A percentile compares a stretch with the other conserved stretches of the same genome.
Conservation (phyloP, 169 alveolate species). For the Cystoisospora suis region DNA sequence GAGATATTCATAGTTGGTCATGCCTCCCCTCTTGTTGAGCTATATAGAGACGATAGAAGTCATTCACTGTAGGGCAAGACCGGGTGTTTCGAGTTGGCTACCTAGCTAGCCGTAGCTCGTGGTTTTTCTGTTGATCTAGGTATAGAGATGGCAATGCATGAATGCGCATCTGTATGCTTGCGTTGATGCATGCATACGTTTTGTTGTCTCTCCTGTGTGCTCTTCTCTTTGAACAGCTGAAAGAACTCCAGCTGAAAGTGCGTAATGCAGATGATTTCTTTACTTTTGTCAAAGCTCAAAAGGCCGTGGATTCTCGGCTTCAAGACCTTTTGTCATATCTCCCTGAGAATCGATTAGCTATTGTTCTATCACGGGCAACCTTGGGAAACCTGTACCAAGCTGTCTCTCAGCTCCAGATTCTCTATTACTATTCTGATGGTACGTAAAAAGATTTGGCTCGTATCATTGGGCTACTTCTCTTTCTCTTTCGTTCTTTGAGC, state of each 20-base stretch:
- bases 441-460: neutral
- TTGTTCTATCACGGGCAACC: constrained; percentile 38
- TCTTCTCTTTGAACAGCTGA: neutral
- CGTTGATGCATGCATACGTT: too few relatives aligned
- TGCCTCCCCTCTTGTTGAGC: too few relatives aligned
- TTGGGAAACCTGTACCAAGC: constrained; percentile 57
- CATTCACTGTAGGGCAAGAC: too few relatives aligned
- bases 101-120: too few relatives aligned
- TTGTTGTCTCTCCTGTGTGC: neutral
- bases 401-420: constrained; percentile 54
- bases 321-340: constrained; percentile 47
- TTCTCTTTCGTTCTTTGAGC: neutral
- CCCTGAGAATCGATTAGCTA: constrained; percentile 55
- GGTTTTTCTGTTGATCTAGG: neutral
- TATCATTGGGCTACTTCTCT: too few relatives aligned
- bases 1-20: too few relatives aligned
- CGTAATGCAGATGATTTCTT: constrained; percentile 24
- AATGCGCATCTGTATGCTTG: neutral
- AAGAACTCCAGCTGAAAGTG: neutral
- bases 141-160: neutral
- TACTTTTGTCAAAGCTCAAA: constrained; percentile 29
- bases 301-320: constrained; percentile 47
- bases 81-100: too few relatives aligned
- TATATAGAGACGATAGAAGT: too few relatives aligned
- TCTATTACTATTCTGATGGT: constrained; percentile 57